These are phyloP conservation scores for Desmodesmus armatus DNA, from an alignment of 139 green algal genomes.

Conservation along the genomic window DNA sequence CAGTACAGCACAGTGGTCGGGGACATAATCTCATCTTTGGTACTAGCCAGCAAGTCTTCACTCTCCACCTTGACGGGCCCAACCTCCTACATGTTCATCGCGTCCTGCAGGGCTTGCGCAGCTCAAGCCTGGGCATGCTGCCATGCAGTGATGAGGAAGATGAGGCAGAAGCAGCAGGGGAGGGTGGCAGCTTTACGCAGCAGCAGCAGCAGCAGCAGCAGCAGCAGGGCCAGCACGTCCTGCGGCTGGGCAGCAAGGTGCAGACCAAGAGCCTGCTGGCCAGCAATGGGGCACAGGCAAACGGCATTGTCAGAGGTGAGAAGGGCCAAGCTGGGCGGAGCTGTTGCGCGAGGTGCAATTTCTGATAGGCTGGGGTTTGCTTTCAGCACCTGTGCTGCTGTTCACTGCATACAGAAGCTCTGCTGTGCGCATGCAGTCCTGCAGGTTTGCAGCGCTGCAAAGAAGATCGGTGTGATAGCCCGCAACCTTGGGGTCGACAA, in stretches of 20 bases:
- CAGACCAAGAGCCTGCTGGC: constrained; percentile 20
- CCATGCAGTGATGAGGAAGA: not conserved
- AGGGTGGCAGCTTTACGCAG: not conserved
- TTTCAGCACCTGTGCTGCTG: not conserved
- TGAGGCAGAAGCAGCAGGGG: not conserved
- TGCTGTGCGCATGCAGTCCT: no score
- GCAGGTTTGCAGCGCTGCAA: no score
- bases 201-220: constrained; percentile 20
- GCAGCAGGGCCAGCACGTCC: constrained; percentile 6
- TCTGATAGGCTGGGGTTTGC: not conserved
- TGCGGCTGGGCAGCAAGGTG: constrained; percentile 18
- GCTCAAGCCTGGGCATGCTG: no score
- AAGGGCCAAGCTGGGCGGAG: not conserved
- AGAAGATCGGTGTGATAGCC: no score
- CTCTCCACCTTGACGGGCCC: no score
- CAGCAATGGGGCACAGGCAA: constrained; percentile 3
- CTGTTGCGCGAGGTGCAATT: not conserved
- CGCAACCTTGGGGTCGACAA: no score
- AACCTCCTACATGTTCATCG: no score
- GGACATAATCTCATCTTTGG: no score
- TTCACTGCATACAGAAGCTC: not conserved
- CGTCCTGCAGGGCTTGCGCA: no score
- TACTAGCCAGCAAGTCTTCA: no score
- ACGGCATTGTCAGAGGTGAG: constrained; percentile 41
- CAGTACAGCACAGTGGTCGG: no score